phyloP scores from a whole-genome alignment of 352 stramenopile genomes.

The Pythium scleroteichum region DNA sequence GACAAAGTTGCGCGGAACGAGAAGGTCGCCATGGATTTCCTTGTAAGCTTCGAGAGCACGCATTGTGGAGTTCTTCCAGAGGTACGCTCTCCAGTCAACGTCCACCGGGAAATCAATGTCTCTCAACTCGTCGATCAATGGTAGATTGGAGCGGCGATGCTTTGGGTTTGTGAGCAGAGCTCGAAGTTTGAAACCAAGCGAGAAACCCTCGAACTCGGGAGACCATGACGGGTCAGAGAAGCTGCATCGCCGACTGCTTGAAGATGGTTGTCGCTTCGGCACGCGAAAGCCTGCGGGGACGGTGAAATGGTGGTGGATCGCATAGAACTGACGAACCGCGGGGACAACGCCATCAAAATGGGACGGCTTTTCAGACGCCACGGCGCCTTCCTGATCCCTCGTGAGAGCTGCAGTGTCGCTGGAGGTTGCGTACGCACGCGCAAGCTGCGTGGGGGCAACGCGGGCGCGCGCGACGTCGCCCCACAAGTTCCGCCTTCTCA shows the following conservation, averaged over 20 bases:
- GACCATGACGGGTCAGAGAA: neutral
- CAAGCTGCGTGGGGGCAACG: neutral
- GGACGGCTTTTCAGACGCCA: neutral
- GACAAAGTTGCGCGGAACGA: constrained; percentile 39
- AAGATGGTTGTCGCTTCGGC: neutral
- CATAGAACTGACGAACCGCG: constrained; percentile 7
- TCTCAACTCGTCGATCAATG: constrained; percentile 5
- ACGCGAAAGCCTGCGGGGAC: constrained; percentile 7
- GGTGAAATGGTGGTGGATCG: constrained; percentile 10
- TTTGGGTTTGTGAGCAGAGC: constrained; percentile 19
- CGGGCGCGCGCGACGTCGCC: neutral
- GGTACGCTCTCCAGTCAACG: constrained; percentile 22
- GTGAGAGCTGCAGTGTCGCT: neutral
- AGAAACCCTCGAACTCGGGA: neutral
- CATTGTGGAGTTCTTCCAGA: constrained; percentile 19
- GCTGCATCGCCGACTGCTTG: neutral
- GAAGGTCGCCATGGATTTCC: constrained; percentile 33
- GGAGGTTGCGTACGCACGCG: neutral
- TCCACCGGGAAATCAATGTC: constrained; percentile 20
- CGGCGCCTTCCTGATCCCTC: neutral
- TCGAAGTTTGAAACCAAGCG: constrained; percentile 10
- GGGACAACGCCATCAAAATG: constrained; percentile 4
- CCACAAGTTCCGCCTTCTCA: neutral
- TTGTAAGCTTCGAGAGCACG: constrained; percentile 33
- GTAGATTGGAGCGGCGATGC: constrained; percentile 2